phyloP scores from a whole-genome alignment of 2,329 filamentous ascomycete species.

The Diaporthe sp. region DNA sequence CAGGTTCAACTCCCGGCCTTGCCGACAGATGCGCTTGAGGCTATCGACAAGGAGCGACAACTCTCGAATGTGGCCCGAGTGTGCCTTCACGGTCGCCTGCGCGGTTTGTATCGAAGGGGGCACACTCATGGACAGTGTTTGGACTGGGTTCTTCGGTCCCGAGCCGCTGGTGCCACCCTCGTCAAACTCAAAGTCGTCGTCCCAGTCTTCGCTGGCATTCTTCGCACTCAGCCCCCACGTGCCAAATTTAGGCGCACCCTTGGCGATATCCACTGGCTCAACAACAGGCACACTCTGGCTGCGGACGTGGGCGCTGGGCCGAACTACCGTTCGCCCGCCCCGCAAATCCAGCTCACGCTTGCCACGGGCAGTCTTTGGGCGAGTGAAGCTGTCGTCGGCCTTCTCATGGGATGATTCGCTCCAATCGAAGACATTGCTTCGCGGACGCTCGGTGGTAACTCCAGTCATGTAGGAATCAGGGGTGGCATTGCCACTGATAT shows the following conservation, averaged over 20 bases:
- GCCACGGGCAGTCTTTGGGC: slow-evolving; percentile 80
- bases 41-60: slow-evolving; percentile 85
- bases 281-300: slow-evolving; percentile 84
- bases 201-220: slow-evolving; percentile 87
- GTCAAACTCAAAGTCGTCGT: slow-evolving; percentile 86
- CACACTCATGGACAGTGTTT: slow-evolving; percentile 70
- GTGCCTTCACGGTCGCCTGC: slow-evolving; percentile 83
- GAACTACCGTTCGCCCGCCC: slow-evolving; percentile 74
- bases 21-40: slow-evolving; percentile 79
- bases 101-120: slow-evolving; percentile 83
- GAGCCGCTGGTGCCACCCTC: slow-evolving; percentile 51
- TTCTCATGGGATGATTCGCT: slow-evolving; percentile 76
- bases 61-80: slow-evolving; percentile 86
- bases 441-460: slow-evolving; percentile 58
- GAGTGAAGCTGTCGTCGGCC: slow-evolving; percentile 66
- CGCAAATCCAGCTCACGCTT: slow-evolving; percentile 78
- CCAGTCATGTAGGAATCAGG: slow-evolving; percentile 47
- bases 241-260: slow-evolving; percentile 74
- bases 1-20: slow-evolving; percentile 75
- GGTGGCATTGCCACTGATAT: slow-evolving; percentile 59
- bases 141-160: slow-evolving; percentile 43
- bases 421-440: slow-evolving; percentile 83
- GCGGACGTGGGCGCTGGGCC: slow-evolving; percentile 76
- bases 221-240: slow-evolving; percentile 86
- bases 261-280: slow-evolving; percentile 67